Evolutionary conservation across 1,139 yeast species (phyloP), one percentile per base, ranked within the genome.

Genomic region (Yamadazyma triangularis): DNA sequence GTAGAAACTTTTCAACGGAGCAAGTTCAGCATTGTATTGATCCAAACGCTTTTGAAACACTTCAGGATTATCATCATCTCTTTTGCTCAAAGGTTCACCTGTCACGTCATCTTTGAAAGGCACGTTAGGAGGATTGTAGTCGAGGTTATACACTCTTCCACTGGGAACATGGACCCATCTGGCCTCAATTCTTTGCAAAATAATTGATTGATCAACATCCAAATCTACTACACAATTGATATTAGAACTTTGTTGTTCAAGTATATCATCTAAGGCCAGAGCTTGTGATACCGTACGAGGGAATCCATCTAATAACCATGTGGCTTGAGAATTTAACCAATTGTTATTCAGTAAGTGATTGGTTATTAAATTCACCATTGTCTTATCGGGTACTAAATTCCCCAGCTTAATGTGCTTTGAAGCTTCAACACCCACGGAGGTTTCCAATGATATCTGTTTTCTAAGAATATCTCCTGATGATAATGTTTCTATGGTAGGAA

Each of bases 291-390:
- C 53, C 0, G 93, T 89, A 38, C 97, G 64, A 2, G 97, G 97
- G 50, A 88, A 89, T 28, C 97, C 97, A 51, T 89, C 97, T 32
- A 89, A 64, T 19, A 89, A 61, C 88, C 95, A 88, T 9, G 77
- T 63, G 2, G 78, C 45, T 4, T 55, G 36, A 1, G 56, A 32
- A 28, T 62, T 58, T 27, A 81, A 60, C 77, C 83, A 77, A 4
- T 60, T 50, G 13, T 59, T 49, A 8, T 45, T 37, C 11, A 44
- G 33, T 36, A 86, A 55, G 38, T 82, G 80, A 15, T 56, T 44
- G 3, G 71, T 63, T 2, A 88, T 71, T 24, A 88, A 54, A 2
- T 56, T 56, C 2, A 80, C 79, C 73, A 89, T 83, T 10, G 77
- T 60, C 0, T 55, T 42, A 52, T 89, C 95, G 0, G 96, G 94